Evolutionary conservation across 306 rosid genomes (phyloP), one percentile per base, ranked within the genome.

Genomic region (Morella rubra): DNA sequence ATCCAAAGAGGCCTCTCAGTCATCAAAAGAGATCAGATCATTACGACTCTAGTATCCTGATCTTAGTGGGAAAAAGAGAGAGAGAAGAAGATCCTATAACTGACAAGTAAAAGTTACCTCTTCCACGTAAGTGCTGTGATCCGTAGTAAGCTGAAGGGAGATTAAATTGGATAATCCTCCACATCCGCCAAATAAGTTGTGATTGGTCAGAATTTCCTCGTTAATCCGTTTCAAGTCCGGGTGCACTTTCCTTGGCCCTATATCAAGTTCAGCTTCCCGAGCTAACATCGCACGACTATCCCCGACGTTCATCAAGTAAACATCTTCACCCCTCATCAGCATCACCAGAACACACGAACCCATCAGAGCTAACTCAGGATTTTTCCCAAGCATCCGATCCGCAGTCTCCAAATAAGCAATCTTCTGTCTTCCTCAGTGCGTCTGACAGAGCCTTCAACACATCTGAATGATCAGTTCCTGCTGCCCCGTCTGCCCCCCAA

Each of bases 261-360:
- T 67, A 11, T 79, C 76, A 16, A 78, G 74, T 20, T 81, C 85
- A 4, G 72, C 80, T 16, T 53, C 56, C 40, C 64, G 86, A 79
- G 95, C 97, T 20, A 91, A 84, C 59, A 89, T 78, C 0, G 90
- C 96, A 3, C 93, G 85, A 54, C 96, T 94, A 53, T 94, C 98
- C 45, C 98, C 97, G 7, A 91, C 96, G 75, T 94, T 91, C 98
- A 94, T 90, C 83, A 91, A 79, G 81, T 84, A 94, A 46, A 90
- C 93, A 85, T 91, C 91, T 71, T 94, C 88, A 1, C 90, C 96
- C 76, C 85, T 90, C 95, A 94, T 91, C 75, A 94, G 46, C 97
- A 91, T 89, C 7, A 94, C 95, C 86, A 91, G 79, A 75, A 90
- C 97, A 85, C 98, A 94, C 42, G 98, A 94, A 58, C 98, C 96